Conservation (phyloP, 164 flowering plant species). For the Pachysandra terminalis region DNA sequence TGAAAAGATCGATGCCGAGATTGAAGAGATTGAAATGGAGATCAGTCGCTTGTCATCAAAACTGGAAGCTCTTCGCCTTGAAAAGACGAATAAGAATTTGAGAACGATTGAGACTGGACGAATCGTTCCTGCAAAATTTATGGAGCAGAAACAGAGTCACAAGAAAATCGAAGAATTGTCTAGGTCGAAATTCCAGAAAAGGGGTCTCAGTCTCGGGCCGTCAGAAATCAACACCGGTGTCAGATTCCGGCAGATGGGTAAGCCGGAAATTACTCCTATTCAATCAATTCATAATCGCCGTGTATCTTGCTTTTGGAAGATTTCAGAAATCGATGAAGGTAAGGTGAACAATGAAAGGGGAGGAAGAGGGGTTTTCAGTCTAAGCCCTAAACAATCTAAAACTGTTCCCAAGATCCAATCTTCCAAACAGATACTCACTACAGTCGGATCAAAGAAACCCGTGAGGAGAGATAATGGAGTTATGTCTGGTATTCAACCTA, state of each 20-base stretch:
- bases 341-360: constrained; percentile 47
- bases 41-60: constrained; percentile 45
- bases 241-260: constrained; percentile 30
- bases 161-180: constrained; percentile 32
- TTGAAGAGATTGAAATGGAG: constrained; percentile 62
- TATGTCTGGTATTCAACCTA: constrained; percentile 51
- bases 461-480: constrained; percentile 46
- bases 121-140: constrained; percentile 47
- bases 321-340: constrained; percentile 54
- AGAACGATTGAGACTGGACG: constrained; percentile 32
- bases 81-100: constrained; percentile 34
- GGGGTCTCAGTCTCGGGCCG: constrained; percentile 45
- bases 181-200: constrained; percentile 21
- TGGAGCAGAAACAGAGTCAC: constrained; percentile 40
- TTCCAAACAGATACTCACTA: constrained; percentile 40
- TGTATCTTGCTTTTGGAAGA: constrained; percentile 62
- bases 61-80: constrained; percentile 52
- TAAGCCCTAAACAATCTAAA: constrained; percentile 49
- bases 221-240: constrained; percentile 34
- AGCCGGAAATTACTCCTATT: constrained; percentile 40
- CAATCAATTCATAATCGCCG: constrained; percentile 41
- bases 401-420: constrained; percentile 25
- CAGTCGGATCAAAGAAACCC: constrained; percentile 45
- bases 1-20: constrained; percentile 52
- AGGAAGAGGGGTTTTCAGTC: constrained; percentile 46